phyloP scores from a whole-genome alignment of 495 filamentous ascomycete genomes.

The Pseudevernia furfuracea region DNA sequence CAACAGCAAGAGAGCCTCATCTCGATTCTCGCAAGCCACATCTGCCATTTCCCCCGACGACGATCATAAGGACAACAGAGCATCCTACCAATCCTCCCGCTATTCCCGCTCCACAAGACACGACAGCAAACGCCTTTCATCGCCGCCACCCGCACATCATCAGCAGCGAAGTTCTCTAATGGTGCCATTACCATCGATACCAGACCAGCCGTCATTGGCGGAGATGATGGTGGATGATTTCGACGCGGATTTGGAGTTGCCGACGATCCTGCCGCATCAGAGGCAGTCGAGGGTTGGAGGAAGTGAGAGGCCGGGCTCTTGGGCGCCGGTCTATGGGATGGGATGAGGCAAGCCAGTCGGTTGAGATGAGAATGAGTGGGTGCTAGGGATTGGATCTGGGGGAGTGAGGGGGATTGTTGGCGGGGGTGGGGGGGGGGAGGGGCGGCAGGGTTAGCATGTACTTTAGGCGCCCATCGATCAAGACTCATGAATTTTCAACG shows the following conservation, averaged over 20 bases:
- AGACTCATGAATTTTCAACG: too few relatives aligned
- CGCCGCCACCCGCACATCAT: neutral
- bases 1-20: neutral
- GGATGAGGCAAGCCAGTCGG: too few relatives aligned
- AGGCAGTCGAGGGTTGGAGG: slow-evolving; percentile 6
- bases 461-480: too few relatives aligned
- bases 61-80: neutral
- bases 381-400: too few relatives aligned
- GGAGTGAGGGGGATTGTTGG: too few relatives aligned
- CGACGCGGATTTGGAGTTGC: slow-evolving; percentile 2
- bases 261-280: neutral
- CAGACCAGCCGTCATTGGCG: slow-evolving; percentile 14
- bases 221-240: slow-evolving; percentile 17
- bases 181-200: slow-evolving; percentile 6
- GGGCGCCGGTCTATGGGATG: slow-evolving; percentile 17
- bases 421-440: too few relatives aligned
- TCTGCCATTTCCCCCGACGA: neutral
- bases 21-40: neutral
- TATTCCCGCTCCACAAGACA: neutral
- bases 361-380: too few relatives aligned
- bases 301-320: neutral
- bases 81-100: neutral
- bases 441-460: too few relatives aligned
- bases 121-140: neutral
- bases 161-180: neutral